Evolutionary conservation across 2,329 filamentous ascomycete species (phyloP), one percentile per base, ranked within the genome.

Genomic region (Sclerotinia trifoliorum): DNA sequence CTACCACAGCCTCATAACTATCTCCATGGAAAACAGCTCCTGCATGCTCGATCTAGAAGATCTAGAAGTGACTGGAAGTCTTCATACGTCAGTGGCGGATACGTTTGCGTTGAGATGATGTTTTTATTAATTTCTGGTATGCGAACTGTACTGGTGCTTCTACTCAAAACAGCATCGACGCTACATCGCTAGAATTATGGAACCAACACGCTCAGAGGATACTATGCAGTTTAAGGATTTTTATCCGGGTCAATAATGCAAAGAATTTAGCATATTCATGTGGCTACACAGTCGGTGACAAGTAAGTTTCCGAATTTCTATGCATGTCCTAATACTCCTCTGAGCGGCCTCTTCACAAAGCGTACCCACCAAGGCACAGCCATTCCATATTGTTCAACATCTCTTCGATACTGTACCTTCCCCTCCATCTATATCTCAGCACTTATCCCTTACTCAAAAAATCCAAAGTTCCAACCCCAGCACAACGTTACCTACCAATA

Each of bases 341-440:
- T 7, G 0, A 24, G 8, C 32, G 60, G 65, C 13, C 68, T 76
- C 35, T 70, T 74, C 49, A 56, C 75, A 26, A 83, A 83, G 74
- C 73, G 83, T 74, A 84, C 83, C 66, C 84, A 85, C 70, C 77
- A 78, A 52, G 83, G 81, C 69, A 80, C 81, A 21, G 80, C 78
- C 63, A 81, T 85, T 84, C 10, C 87, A 90, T 78, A 81, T 89
- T 51, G 87, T 88, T 24, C 88, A 91, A 76, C 75, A 88, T 63
- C 90, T 87, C 81, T 87, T 88, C 75, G 86, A 90, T 76, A 84
- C 89, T 75, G 89, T 76, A 84, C 89, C 75, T 80, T 81, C 70
- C 82, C 90, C 13, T 82, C 86, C 71, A 73, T 73, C 35, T 71
- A 79, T 51, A 85, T 89, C 66, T 83, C 87, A 70, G 76, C 76